Evolutionary conservation across 2,329 filamentous ascomycete species (phyloP).

Genomic region (Aureobasidium sp.): DNA sequence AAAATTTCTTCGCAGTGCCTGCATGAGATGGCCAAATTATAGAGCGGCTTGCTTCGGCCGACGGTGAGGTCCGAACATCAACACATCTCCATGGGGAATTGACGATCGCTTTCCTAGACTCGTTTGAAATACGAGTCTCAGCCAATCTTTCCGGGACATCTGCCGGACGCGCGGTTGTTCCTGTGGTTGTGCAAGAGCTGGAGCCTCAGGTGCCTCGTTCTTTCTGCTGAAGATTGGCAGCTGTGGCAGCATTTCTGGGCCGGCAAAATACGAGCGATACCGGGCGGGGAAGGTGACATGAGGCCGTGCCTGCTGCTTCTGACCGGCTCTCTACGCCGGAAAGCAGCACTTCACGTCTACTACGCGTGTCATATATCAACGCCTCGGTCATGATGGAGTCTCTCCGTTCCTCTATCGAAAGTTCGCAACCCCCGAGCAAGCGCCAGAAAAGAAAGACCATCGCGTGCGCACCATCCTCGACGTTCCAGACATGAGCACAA

Average conservation of each 20-base stretch:
- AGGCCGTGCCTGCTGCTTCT: conserved; percentile 4
- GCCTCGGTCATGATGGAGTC: background rate
- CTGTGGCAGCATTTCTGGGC: background rate
- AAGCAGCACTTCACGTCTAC: background rate
- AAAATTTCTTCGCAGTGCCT: background rate
- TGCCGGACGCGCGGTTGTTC: background rate
- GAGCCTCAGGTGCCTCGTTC: background rate
- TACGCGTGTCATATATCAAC: background rate
- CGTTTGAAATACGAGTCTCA: background rate
- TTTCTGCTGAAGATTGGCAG: background rate
- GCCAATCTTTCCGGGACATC: background rate
- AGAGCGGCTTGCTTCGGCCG: background rate
- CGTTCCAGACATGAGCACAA: background rate
- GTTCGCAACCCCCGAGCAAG: background rate
- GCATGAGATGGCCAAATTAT: background rate
- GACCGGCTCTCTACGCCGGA: background rate
- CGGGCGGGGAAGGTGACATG: background rate
- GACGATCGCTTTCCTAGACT: background rate
- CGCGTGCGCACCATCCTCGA: background rate
- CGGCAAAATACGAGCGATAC: background rate
- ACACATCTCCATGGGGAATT: background rate
- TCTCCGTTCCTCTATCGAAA: conserved; percentile 20
- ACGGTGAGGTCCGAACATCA: conserved; percentile 1
- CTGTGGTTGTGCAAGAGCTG: background rate
- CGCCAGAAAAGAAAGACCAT: conserved; percentile 14